Conservation (phyloP, 768 basidiomycete genomes). For the Suillus occidentalis region DNA sequence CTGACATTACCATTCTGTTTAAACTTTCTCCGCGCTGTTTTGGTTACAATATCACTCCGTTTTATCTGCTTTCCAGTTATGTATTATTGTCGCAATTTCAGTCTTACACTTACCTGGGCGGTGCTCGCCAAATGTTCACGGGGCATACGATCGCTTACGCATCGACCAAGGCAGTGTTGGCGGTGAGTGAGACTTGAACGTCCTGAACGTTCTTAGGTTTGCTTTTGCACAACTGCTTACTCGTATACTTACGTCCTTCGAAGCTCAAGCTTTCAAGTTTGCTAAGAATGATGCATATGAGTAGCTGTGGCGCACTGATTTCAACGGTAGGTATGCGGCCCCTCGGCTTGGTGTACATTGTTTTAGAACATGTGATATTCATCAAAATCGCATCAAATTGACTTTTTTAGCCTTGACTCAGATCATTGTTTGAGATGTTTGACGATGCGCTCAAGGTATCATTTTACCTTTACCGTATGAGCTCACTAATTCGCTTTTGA, state of each 20-base stretch:
- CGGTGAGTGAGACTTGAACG: background rate
- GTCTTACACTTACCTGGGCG: background rate
- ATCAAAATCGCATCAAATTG: background rate
- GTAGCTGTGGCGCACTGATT: background rate
- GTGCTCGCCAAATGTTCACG: background rate
- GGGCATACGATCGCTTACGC: background rate
- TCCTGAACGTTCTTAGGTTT: background rate
- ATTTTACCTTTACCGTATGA: background rate
- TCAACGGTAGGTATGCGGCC: background rate
- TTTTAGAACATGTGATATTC: background rate
- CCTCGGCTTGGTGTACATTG: background rate
- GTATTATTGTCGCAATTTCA: slow-evolving; percentile 23
- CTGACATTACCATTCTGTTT: slow-evolving; percentile 27
- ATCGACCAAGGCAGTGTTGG: background rate
- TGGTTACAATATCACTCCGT: slow-evolving; percentile 34
- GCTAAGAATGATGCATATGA: background rate
- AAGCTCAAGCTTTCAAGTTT: background rate
- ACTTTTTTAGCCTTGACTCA: background rate
- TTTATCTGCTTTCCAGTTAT: slow-evolving; percentile 40
- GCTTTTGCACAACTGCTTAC: background rate
- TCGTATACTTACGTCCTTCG: background rate
- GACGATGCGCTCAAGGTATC: background rate
- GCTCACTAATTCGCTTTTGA: background rate
- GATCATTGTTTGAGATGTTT: background rate
- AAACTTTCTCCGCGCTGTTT: slow-evolving; percentile 35